Base-by-base conservation (phyloP, 306 rosid species). In the Acacia acuminata region DNA sequence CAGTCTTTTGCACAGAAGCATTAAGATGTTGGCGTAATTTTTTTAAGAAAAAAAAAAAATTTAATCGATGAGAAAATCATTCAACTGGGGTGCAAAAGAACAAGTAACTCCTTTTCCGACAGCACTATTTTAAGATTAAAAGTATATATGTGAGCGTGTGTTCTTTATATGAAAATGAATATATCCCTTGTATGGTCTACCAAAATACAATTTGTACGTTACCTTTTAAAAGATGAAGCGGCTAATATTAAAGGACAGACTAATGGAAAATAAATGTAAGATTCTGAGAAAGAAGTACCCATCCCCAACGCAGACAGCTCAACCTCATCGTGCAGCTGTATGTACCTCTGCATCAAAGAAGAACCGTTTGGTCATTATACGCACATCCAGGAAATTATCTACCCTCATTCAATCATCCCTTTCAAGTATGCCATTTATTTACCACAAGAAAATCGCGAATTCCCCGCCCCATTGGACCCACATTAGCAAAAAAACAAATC, bases 261-360 rank as follows among this genome's bases (percentile, higher is more conserved):
- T 4, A 24, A 64, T 8, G 63, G 63, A 16, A 45, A 38, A 60
- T 8, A 15, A 60, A 15, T 16, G 8, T 71, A 8, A 30, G 45
- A 22, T 50, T 71, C n/a, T 7, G 69, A 27, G 38, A 81, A 56
- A 63, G 24, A 42, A 24, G 45, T 92, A 96, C 99, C 98, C 99
- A 93, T 96, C 84, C 99, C 99, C 71, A 96, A 82, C 27, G 99
- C 98, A 75, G 99, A 96, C 72, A 96, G 99, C 90, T 93, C 99
- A 71, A 96, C 99, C 89, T 96, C 99, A 82, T 91, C 84, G 84
- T 96, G 96, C 84, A 93, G 99, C 78, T 96, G 97, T 25, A 96
- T 92, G 73, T 96, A 96, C 91, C 98, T 93, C 99, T 96, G 88
- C 86, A 77, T 83, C 51, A 87, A 89, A 80, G 22, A 64, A 64